phyloP scores from a whole-genome alignment of 768 basidiomycete genomes.

The Xanthoconium stramineum region DNA sequence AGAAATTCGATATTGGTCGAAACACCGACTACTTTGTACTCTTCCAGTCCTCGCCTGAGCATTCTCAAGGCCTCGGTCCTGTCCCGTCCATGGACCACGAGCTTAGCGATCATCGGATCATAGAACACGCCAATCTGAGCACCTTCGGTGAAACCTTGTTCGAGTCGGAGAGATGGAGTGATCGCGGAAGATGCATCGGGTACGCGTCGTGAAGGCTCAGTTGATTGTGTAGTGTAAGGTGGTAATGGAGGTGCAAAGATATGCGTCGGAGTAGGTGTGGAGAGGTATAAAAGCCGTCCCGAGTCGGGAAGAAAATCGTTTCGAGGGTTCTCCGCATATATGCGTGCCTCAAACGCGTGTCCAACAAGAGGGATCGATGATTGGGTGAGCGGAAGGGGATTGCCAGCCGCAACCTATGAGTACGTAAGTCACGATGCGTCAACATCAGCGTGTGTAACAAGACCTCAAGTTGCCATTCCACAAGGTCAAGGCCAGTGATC shows the following conservation, averaged over 20 bases:
- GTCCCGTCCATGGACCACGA: conserved; percentile 84
- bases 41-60: conserved; percentile 75
- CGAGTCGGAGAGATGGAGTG: conserved; percentile 73
- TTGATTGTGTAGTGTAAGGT: conserved; percentile 27
- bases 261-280: conserved; percentile 73
- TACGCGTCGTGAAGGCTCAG: conserved; percentile 21
- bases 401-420: conserved; percentile 78
- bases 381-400: conserved; percentile 76
- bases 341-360: conserved; percentile 92
- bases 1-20: conserved; percentile 92
- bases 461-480: conserved; percentile 93
- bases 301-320: conserved; percentile 93
- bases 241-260: conserved; percentile 52
- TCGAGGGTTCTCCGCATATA: conserved; percentile 93
- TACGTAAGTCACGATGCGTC: neutral
- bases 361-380: conserved; percentile 80
- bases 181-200: conserved; percentile 27
- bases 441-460: neutral
- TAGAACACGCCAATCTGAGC: conserved; percentile 85
- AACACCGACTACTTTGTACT: conserved; percentile 89
- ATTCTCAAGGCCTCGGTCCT: conserved; percentile 80
- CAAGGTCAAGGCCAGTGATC: conserved; percentile 90
- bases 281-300: conserved; percentile 75
- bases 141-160: conserved; percentile 83
- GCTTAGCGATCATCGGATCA: conserved; percentile 90